Conservation (phyloP, 805 yeast genomes). For the Martiniozyma abietophila region DNA sequence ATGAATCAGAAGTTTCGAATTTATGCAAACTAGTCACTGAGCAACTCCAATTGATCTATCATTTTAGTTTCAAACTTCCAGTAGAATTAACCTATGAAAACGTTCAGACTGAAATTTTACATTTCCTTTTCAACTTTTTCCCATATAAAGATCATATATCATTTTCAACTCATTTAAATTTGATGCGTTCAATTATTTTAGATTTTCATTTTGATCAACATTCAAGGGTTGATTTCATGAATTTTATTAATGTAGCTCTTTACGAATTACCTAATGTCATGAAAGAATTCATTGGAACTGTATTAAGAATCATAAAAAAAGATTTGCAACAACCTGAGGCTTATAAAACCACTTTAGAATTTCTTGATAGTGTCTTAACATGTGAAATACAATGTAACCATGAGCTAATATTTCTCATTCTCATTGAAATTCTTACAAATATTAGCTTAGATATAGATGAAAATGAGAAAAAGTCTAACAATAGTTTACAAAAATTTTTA, state of each 20-base stretch:
- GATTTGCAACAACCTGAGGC: slow-evolving; percentile 63
- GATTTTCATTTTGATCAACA: slow-evolving; percentile 70
- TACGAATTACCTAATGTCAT: slow-evolving; percentile 71
- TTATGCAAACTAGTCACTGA: slow-evolving; percentile 39
- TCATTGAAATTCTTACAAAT: no score
- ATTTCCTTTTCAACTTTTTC: slow-evolving; percentile 52
- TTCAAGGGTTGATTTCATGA: slow-evolving; percentile 70
- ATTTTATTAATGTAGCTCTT: slow-evolving; percentile 67
- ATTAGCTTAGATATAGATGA: no score
- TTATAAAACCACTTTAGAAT: slow-evolving; percentile 67
- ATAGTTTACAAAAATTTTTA: no score
- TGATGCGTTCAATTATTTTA: slow-evolving; percentile 48
- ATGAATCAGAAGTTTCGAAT: slow-evolving; percentile 35
- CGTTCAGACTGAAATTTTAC: slow-evolving; percentile 54
- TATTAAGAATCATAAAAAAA: slow-evolving; percentile 65
- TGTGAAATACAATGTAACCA: no score
- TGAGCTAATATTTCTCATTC: no score
- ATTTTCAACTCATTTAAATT: slow-evolving; percentile 52
- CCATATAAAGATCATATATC: slow-evolving; percentile 49
- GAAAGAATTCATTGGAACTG: slow-evolving; percentile 56
- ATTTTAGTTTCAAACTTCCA: slow-evolving; percentile 32
- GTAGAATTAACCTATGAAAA: slow-evolving; percentile 42
- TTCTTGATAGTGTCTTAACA: no score
- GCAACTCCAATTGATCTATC: slow-evolving; percentile 45
- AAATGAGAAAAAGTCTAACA: no score